These are phyloP conservation scores for Pyrenochaeta sp. DNA, from an alignment of 2,329 filamentous ascomycete genomes.

Conservation along the genomic window DNA sequence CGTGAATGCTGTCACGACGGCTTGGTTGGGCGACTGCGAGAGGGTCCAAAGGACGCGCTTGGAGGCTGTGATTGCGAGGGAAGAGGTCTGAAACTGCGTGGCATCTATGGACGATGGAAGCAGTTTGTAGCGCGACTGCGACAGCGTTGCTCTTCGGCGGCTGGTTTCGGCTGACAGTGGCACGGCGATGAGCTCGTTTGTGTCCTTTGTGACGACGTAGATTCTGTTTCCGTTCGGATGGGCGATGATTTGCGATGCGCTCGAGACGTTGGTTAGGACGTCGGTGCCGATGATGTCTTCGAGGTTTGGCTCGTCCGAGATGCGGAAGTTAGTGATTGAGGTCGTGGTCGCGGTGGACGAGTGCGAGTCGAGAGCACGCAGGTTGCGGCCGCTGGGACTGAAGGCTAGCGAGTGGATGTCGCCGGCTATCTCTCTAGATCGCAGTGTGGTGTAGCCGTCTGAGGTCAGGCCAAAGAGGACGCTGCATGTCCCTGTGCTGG, in stretches of 20 bases:
- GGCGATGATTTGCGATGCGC: constrained; percentile 25
- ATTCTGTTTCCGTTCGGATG: constrained; percentile 23
- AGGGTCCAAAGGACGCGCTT: constrained; percentile 28
- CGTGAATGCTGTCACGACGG: constrained; percentile 21
- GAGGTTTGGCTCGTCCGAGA: constrained; percentile 16
- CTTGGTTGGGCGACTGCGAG: constrained; percentile 21
- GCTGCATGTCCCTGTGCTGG: constrained; percentile 30
- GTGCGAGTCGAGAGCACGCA: constrained; percentile 29
- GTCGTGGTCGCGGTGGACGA: constrained; percentile 14
- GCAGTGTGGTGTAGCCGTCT: constrained; percentile 19
- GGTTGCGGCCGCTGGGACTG: constrained; percentile 24
- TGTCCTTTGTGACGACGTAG: constrained; percentile 27
- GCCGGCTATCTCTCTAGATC: constrained; percentile 25
- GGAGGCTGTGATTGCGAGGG: constrained; percentile 25
- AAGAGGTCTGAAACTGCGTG: constrained; percentile 18
- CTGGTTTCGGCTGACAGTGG: constrained; percentile 6
- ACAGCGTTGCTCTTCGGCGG: neutral
- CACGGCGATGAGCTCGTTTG: constrained; percentile 28
- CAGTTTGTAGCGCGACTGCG: constrained; percentile 17
- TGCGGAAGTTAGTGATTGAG: constrained; percentile 30
- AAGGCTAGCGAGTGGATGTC: constrained; percentile 32
- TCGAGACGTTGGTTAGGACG: constrained; percentile 22
- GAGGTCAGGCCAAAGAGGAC: constrained; percentile 24
- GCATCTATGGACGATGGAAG: constrained; percentile 20
- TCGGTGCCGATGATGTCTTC: constrained; percentile 19